These are phyloP conservation scores for Ustulina deusta DNA, from an alignment of 2,329 filamentous ascomycete genomes.

Conservation along the genomic window DNA sequence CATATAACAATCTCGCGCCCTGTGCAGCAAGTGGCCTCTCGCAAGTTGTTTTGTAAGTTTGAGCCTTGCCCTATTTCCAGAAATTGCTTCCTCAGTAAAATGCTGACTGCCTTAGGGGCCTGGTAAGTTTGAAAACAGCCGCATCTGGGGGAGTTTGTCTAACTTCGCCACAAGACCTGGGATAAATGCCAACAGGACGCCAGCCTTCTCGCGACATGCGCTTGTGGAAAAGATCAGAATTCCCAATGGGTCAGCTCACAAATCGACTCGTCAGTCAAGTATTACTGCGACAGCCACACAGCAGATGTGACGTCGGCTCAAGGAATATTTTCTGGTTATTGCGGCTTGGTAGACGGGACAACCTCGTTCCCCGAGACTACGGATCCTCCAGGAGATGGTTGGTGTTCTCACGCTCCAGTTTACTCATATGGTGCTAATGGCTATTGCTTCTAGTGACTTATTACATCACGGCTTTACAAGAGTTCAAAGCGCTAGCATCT, in stretches of 20 bases:
- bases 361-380: slow-evolving; percentile 61
- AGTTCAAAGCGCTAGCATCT: slow-evolving; percentile 58
- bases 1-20: slow-evolving; percentile 57
- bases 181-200: slow-evolving; percentile 55
- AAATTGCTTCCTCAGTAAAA: not conserved
- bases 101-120: slow-evolving; percentile 43
- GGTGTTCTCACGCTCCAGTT: slow-evolving; percentile 42
- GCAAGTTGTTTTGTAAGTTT: slow-evolving; percentile 55
- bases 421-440: slow-evolving; percentile 16
- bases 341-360: slow-evolving; percentile 62
- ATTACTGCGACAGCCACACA: slow-evolving; percentile 60
- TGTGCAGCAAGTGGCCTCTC: slow-evolving; percentile 57
- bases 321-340: slow-evolving; percentile 64
- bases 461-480: slow-evolving; percentile 64
- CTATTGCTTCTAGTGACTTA: slow-evolving; percentile 59
- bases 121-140: slow-evolving; percentile 47
- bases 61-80: not conserved
- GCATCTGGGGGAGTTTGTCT: slow-evolving; percentile 10
- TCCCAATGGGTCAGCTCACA: slow-evolving; percentile 57
- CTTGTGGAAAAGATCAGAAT: slow-evolving; percentile 64
- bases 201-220: slow-evolving; percentile 62
- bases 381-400: slow-evolving; percentile 64
- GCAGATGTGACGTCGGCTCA: slow-evolving; percentile 63
- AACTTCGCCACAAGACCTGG: slow-evolving; percentile 47
- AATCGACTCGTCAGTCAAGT: slow-evolving; percentile 59